phyloP scores from a whole-genome alignment of 2,329 filamentous ascomycete genomes.

The Sporothrix pseudoabietina region DNA sequence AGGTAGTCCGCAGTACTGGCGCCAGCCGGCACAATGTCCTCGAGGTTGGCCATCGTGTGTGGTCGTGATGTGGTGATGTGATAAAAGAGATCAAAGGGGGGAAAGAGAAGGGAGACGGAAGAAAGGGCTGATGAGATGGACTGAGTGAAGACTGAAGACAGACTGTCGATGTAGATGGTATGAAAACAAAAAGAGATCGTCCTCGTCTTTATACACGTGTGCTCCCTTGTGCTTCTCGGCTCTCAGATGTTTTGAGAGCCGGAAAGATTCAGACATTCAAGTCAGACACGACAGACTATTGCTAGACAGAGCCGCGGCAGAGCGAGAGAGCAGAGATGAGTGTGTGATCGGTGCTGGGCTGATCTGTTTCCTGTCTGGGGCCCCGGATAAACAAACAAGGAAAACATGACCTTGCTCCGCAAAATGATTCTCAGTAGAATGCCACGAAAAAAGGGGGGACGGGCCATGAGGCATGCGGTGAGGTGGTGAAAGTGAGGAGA shows the following conservation, averaged over 20 bases:
- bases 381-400: slow-evolving; percentile 15
- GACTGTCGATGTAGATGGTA: neutral
- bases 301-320: neutral
- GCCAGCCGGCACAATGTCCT: slow-evolving; percentile 14
- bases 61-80: neutral
- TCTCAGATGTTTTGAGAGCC: slow-evolving; percentile 7
- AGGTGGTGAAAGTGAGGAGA: slow-evolving; percentile 1
- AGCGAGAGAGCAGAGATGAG: neutral
- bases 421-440: neutral
- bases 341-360: neutral
- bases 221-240: neutral
- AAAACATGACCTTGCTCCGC: neutral
- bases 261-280: neutral
- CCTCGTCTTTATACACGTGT: slow-evolving; percentile 9
- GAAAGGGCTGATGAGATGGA: neutral
- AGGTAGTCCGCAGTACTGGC: slow-evolving; percentile 1
- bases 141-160: neutral
- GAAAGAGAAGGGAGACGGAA: neutral
- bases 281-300: too few species aligned
- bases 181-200: slow-evolving; percentile 4
- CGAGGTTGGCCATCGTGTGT: slow-evolving; percentile 13
- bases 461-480: neutral
- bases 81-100: neutral
- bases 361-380: slow-evolving; percentile 12
- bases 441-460: neutral